Conservation (phyloP, 208 protist genomes). For the Balamuthia mandrillaris region DNA sequence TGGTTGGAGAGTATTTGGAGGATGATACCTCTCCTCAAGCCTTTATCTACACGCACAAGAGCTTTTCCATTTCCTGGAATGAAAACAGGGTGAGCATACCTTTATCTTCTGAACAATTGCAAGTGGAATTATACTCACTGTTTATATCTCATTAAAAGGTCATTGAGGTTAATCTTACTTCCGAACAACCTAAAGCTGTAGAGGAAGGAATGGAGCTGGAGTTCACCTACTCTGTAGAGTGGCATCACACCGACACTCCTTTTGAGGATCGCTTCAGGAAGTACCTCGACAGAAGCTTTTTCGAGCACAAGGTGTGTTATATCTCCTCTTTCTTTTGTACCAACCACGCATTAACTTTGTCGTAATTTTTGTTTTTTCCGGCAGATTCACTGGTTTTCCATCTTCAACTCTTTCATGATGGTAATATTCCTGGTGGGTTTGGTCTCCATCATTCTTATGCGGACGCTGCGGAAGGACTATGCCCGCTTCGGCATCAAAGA, state of each 20-base stretch:
- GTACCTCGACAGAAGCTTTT: constrained; percentile 82
- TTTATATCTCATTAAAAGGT: constrained; percentile 60
- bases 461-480: constrained; percentile 80
- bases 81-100: constrained; percentile 49
- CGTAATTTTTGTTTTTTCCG: neutral
- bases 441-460: constrained; percentile 83
- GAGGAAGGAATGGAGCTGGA: constrained; percentile 45
- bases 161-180: constrained; percentile 78
- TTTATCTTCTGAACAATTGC: neutral
- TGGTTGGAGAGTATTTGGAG: constrained; percentile 59
- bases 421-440: constrained; percentile 84
- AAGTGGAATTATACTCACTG: neutral
- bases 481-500: constrained; percentile 73
- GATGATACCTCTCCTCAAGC: neutral
- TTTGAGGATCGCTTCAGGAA: constrained; percentile 84
- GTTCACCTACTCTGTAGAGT: constrained; percentile 84
- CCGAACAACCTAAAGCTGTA: constrained; percentile 48
- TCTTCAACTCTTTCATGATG: constrained; percentile 87
- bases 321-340: constrained; percentile 1
- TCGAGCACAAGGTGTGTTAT: constrained; percentile 72
- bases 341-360: neutral
- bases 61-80: constrained; percentile 77
- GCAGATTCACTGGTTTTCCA: constrained; percentile 85
- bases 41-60: constrained; percentile 81
- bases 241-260: constrained; percentile 63